Evolutionary conservation across 495 filamentous ascomycete genomes (phyloP).

Genomic region (Aspergillus funiculosus): DNA sequence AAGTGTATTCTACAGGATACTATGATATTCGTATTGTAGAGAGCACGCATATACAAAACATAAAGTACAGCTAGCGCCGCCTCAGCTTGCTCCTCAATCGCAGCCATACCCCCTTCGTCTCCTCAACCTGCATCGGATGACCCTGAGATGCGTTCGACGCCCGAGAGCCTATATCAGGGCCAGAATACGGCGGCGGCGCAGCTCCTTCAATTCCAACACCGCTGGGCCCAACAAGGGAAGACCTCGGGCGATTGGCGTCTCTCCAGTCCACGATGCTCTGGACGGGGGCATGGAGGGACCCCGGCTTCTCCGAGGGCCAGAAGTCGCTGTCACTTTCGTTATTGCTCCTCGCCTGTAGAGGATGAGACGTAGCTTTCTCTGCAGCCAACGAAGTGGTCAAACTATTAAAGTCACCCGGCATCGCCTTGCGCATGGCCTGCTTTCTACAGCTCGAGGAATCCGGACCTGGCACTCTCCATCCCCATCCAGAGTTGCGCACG

Average conservation of each 20-base stretch:
- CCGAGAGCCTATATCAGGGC: neutral
- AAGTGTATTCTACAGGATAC: no score
- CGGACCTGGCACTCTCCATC: neutral
- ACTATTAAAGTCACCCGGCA: neutral
- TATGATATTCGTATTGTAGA: no score
- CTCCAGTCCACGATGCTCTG: constrained; percentile 7
- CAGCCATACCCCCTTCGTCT: constrained; percentile 4
- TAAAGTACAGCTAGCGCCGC: neutral
- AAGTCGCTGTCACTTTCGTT: neutral
- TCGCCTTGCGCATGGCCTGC: neutral
- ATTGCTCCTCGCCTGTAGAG: neutral
- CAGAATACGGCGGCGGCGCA: constrained; percentile 5
- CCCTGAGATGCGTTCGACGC: neutral
- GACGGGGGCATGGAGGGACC: neutral
- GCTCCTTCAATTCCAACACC: neutral
- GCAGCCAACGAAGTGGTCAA: neutral
- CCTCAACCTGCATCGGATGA: neutral
- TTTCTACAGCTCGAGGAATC: neutral
- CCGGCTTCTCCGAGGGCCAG: constrained; percentile 7
- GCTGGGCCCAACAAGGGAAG: neutral
- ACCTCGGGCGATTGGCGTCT: neutral
- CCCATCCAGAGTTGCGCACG: constrained; percentile 2
- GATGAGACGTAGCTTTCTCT: neutral
- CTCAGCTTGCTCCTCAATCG: neutral
- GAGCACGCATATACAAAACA: no score